These are phyloP conservation scores for Digitaria exilis DNA, from an alignment of 202 grass and related monocot genomes.

Conservation along the genomic window DNA sequence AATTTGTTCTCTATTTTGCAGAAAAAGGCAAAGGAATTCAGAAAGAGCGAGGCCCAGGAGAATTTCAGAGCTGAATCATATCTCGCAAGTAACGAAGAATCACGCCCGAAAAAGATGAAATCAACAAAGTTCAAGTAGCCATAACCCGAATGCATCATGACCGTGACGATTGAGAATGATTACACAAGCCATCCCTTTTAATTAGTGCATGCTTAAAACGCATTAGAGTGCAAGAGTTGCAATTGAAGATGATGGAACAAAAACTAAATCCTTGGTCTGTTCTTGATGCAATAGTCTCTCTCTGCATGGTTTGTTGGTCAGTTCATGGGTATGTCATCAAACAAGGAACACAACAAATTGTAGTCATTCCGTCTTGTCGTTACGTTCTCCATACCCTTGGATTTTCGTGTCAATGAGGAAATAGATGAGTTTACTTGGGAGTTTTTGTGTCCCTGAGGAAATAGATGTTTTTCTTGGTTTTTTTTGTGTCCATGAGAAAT, in stretches of 20 bases:
- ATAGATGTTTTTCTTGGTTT: no score
- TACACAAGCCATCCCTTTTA: not conserved
- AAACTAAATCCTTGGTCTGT: not conserved
- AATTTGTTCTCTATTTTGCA: conserved; percentile 50
- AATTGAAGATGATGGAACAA: conserved; percentile 14
- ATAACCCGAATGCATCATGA: not conserved
- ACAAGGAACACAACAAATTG: not conserved
- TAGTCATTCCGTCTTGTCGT: not conserved
- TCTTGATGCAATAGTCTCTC: conserved; percentile 16
- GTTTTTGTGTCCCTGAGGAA: no score
- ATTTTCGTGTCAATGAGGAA: no score
- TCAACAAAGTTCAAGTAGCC: conserved; percentile 49
- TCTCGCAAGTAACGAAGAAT: conserved; percentile 63
- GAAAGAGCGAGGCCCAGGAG: conserved; percentile 53
- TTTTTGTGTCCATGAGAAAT: no score
- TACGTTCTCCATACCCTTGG: not conserved
- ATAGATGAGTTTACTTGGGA: no score
- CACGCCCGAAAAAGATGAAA: conserved; percentile 61
- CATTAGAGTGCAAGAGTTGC: conserved; percentile 22
- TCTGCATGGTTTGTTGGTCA: not conserved
- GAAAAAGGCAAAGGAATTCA: conserved; percentile 89
- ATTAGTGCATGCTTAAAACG: not conserved
- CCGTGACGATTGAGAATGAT: not conserved
- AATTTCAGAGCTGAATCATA: conserved; percentile 79
- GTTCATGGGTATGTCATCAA: not conserved